Base-by-base conservation (phyloP, 2,329 filamentous ascomycete genomes). In the Nothophaeocryptopus gaeumannii region DNA sequence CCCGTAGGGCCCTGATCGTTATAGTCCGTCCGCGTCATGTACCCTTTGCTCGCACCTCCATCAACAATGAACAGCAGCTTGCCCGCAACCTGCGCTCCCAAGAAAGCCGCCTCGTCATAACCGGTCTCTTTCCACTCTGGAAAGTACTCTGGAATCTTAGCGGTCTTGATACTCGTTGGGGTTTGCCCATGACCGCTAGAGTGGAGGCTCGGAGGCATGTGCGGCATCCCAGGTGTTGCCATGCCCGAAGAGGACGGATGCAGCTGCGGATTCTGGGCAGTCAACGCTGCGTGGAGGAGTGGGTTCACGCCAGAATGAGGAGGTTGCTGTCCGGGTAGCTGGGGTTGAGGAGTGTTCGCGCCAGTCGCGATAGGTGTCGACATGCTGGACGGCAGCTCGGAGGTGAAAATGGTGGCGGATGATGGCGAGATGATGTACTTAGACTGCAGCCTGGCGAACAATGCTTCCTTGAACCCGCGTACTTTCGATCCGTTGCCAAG, bases 361-460 rank as follows among this genome's bases (percentile, higher is more conserved):
- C 92, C 92, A 1, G 92, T 97, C 14, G 89, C 91, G 9, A 86
- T 80, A 1, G 93, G 93, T 0, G 93, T 97, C 29, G 88, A 90
- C 66, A 96, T 82, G 71, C 93, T 92, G 8, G 90, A 96, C 7
- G 93, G 93, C 33, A 97, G 83, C 70, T 99, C 93, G 15, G 90
- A 96, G 32, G 91, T 96, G 77, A 97, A 97, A 64, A 97, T 97
- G 36, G 91, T 96, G 43, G 89, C 90, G 1, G 89, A 92, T 26
- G 86, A 91, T 0, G 93, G 93, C 2, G 91, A 95, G 59, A 99
- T 84, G 46, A 96, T 80, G 69, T 96, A 93, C 58, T 91, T 90
- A 41, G 85, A 80, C 33, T 81, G 81, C 32, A 99, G 80, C 0
- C 84, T 90, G 61, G 86, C 80, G 33, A 97, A 69, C 40, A 99